Percentiles rank a stretch among this genome's conserved stretches.
phyloP scores from a whole-genome alignment of 768 basidiomycete species.

The Daedaleopsis nitida region DNA sequence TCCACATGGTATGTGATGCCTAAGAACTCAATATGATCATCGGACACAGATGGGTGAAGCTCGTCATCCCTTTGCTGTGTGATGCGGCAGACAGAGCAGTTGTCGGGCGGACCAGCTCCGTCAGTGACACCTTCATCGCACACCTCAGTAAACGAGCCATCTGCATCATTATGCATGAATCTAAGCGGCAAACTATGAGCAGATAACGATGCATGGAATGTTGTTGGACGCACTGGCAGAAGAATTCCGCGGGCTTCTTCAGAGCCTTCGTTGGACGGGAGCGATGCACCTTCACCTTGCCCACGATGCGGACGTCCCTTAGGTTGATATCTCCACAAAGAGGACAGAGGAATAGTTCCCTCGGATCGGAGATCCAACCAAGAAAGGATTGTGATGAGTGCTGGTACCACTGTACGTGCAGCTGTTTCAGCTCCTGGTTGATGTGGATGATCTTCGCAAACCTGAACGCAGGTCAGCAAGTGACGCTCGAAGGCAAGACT shows the following conservation, averaged over 20 bases:
- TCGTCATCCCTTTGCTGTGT: slow-evolving; percentile 36
- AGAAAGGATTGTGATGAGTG: slow-evolving; percentile 67
- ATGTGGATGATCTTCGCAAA: slow-evolving; percentile 68
- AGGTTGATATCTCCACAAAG: slow-evolving; percentile 49
- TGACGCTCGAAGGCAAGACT: no score
- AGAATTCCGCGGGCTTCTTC: slow-evolving; percentile 45
- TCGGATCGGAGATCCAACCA: slow-evolving; percentile 57
- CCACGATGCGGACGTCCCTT: slow-evolving; percentile 38
- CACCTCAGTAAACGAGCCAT: slow-evolving; percentile 50
- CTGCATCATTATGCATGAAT: slow-evolving; percentile 48
- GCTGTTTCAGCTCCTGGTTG: slow-evolving; percentile 39
- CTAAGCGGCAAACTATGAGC: slow-evolving; percentile 31
- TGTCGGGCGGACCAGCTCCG: slow-evolving; percentile 41
- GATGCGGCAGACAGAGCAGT: slow-evolving; percentile 54
- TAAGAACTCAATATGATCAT: slow-evolving; percentile 46
- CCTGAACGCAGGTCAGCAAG: slow-evolving; percentile 40
- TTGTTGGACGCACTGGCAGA: slow-evolving; percentile 50
- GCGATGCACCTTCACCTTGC: slow-evolving; percentile 49
- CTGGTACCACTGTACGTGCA: slow-evolving; percentile 77
- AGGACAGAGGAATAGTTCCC: slow-evolving; percentile 65
- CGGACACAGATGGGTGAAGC: slow-evolving; percentile 29
- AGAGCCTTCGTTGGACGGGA: slow-evolving; percentile 24
- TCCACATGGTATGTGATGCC: slow-evolving; percentile 57
- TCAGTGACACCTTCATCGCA: slow-evolving; percentile 29
- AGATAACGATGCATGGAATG: not conserved